Percentiles rank a stretch among this genome's conserved stretches.
These are phyloP conservation scores for Seiridium unicorne DNA, from an alignment of 2,329 filamentous ascomycete genomes.

Conservation along the genomic window DNA sequence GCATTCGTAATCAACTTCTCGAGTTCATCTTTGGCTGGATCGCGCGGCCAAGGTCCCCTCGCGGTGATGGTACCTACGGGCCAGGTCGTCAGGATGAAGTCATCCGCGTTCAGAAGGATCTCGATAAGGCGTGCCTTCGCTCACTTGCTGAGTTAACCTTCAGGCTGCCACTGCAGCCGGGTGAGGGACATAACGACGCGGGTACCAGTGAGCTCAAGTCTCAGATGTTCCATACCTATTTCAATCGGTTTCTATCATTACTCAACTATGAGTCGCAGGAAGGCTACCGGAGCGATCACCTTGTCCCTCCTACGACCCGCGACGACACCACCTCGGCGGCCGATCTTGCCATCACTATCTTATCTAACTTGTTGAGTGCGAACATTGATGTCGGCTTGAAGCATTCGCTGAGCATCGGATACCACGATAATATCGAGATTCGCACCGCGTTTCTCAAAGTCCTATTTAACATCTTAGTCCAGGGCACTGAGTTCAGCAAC, in stretches of 20 bases:
- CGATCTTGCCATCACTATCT: conserved; percentile 64
- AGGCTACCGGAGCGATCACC: conserved; percentile 38
- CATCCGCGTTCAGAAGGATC: conserved; percentile 58
- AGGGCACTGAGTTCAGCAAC: conserved; percentile 69
- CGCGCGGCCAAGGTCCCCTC: conserved; percentile 55
- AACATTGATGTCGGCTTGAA: conserved; percentile 72
- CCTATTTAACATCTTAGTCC: conserved; percentile 68
- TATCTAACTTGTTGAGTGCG: conserved; percentile 68
- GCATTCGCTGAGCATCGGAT: conserved; percentile 67
- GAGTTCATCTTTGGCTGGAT: conserved; percentile 71
- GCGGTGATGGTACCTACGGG: conserved; percentile 36
- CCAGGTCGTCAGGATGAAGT: conserved; percentile 54
- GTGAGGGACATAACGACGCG: conserved; percentile 63
- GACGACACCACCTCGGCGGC: conserved; percentile 56
- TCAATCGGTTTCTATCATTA: conserved; percentile 66
- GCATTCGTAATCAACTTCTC: conserved; percentile 66
- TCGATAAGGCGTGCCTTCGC: conserved; percentile 64
- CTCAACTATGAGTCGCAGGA: conserved; percentile 57
- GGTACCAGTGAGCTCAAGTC: conserved; percentile 68
- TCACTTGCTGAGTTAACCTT: conserved; percentile 66
- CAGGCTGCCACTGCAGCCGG: conserved; percentile 63
- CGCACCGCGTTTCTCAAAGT: conserved; percentile 70
- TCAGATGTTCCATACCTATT: conserved; percentile 71
- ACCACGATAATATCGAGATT: conserved; percentile 69
- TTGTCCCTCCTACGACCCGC: conserved; percentile 35